These are phyloP conservation scores for Perilla frutescens DNA, from an alignment of 257 asterid species.

Conservation along the genomic window DNA sequence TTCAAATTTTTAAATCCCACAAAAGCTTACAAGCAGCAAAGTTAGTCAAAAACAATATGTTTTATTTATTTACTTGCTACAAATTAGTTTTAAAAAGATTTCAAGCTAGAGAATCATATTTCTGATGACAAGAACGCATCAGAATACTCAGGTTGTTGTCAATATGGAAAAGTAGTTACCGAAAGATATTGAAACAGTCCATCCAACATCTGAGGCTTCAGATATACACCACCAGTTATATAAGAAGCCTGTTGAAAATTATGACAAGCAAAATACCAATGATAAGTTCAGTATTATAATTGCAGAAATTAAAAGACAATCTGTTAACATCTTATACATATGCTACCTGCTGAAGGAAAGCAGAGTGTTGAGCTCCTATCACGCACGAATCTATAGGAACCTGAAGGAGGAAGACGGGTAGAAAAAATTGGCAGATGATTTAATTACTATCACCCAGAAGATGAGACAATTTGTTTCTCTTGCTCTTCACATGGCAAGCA, in stretches of 20 bases:
- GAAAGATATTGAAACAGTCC: conserved; percentile 84
- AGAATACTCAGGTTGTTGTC: background rate
- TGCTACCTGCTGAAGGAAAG: conserved; percentile 93
- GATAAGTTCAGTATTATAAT: conserved; percentile 18
- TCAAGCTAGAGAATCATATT: background rate
- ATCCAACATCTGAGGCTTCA: conserved; percentile 82
- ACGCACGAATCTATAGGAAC: conserved; percentile 90
- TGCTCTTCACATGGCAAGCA: conserved; percentile 18
- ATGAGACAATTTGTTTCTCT: conserved; percentile 16
- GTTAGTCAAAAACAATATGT: background rate
- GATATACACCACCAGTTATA: conserved; percentile 87
- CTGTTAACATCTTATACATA: conserved; percentile 14
- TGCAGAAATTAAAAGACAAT: background rate
- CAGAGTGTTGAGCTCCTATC: conserved; percentile 86
- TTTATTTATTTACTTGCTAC: background rate
- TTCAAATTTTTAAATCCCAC: background rate
- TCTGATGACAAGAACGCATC: background rate
- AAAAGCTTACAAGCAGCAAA: background rate
- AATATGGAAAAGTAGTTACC: conserved; percentile 51
- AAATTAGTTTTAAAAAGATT: background rate
- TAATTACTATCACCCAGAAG: background rate
- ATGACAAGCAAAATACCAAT: conserved; percentile 30
- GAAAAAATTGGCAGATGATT: background rate
- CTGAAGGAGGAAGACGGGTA: conserved; percentile 46
- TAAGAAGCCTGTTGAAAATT: conserved; percentile 74